Conservation (phyloP, 1,284 basidiomycete genomes). For the Heterobasidion parviporum region DNA sequence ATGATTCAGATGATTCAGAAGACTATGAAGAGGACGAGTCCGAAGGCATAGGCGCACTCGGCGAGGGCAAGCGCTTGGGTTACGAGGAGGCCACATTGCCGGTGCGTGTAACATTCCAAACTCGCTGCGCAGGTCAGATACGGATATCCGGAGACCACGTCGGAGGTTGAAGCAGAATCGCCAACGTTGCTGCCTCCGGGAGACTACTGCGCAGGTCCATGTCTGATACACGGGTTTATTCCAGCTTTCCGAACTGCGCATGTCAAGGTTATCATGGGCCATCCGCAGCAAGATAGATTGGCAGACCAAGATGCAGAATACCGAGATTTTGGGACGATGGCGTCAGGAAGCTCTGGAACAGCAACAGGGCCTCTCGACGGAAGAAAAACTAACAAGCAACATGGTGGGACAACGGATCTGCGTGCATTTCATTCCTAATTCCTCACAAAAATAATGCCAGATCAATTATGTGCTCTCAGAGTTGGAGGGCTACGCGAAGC, state of each 20-base stretch:
- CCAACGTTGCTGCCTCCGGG: too few species aligned
- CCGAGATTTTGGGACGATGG: slow-evolving; percentile 9
- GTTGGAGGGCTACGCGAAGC: slow-evolving; percentile 9
- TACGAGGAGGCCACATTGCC: too few species aligned
- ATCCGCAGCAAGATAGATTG: slow-evolving; percentile 12
- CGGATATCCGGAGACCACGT: too few species aligned
- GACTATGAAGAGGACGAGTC: too few species aligned
- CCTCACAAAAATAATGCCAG: neutral
- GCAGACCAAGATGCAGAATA: slow-evolving; percentile 12
- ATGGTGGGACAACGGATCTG: neutral
- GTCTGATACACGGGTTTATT: too few species aligned
- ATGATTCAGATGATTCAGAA: too few species aligned
- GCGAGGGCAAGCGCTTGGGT: too few species aligned
- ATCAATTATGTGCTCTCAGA: slow-evolving; percentile 5
- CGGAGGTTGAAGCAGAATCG: too few species aligned
- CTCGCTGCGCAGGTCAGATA: too few species aligned
- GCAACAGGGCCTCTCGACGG: neutral
- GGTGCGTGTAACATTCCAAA: too few species aligned
- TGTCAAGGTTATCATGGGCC: slow-evolving; percentile 7
- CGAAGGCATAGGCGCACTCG: too few species aligned
- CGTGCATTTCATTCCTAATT: neutral
- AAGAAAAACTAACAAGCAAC: neutral
- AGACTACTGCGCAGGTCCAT: too few species aligned
- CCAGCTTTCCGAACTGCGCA: slow-evolving; percentile 7
- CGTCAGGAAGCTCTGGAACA: slow-evolving; percentile 9